phyloP scores from a whole-genome alignment of 352 stramenopile species.

The Pythium phragmiticola region DNA sequence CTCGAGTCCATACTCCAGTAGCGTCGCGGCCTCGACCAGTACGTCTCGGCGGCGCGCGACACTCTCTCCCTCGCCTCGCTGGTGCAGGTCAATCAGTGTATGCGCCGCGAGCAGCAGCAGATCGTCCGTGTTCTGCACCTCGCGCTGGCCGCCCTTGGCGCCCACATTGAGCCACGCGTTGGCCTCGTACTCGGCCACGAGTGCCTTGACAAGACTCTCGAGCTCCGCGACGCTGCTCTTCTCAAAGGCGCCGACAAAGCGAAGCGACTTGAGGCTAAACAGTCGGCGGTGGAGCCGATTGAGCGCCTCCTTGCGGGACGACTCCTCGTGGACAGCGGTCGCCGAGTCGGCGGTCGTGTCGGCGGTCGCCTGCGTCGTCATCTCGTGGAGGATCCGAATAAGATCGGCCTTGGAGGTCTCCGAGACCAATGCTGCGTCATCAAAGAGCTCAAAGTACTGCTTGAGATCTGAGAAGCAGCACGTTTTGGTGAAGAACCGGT shows the following conservation, averaged over 20 bases:
- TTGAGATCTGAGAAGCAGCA: constrained; percentile 88
- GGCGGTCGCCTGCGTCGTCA: constrained; percentile 13
- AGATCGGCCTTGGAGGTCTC: constrained; percentile 36
- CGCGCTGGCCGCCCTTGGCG: constrained; percentile 68
- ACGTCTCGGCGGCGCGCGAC: constrained; percentile 29
- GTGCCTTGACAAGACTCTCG: constrained; percentile 37
- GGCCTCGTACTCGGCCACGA: constrained; percentile 68
- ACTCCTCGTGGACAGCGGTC: constrained; percentile 21
- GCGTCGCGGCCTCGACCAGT: constrained; percentile 49
- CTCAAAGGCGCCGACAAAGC: constrained; percentile 62
- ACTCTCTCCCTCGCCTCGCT: constrained; percentile 26
- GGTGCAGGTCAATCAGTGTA: constrained; percentile 69
- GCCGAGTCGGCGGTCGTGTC: constrained; percentile 10
- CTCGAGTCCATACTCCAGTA: constrained; percentile 74
- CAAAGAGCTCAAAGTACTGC: constrained; percentile 59
- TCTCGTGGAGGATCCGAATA: constrained; percentile 38
- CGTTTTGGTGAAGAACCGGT: constrained; percentile 74
- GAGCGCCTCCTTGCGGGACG: constrained; percentile 44
- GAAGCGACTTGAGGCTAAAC: constrained; percentile 65
- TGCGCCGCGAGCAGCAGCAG: constrained; percentile 72
- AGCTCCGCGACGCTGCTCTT: constrained; percentile 32
- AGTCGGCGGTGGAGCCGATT: constrained; percentile 52
- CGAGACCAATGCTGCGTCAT: constrained; percentile 35
- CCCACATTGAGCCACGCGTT: constrained; percentile 73
- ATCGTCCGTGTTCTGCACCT: constrained; percentile 85